Evolutionary conservation across 306 rosid genomes (phyloP), one percentile per base, ranked within the genome.

Genomic region (Medicago truncatula): DNA sequence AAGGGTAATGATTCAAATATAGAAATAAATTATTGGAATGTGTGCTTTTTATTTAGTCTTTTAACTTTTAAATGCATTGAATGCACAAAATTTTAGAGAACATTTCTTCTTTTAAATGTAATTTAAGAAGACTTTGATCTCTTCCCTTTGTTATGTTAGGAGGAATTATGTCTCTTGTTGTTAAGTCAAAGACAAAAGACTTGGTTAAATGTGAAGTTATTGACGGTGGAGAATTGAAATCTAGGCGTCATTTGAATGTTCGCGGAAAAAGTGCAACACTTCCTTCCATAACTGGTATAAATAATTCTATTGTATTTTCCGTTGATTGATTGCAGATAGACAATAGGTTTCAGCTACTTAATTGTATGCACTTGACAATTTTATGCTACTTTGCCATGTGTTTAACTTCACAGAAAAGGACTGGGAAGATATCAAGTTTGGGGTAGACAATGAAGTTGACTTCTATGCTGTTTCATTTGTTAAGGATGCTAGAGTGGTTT

Each of bases 381-480:
- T 71, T 71, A 67, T 76, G 46, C 63, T 57, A 39, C 50, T 36
- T 75, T 74, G 34, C 70, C 41, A 38, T 38, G 36, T 79, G 50
- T 49, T 67, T 82, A 46, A 68, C 41, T 79, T 20, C 73, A 68
- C 89, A 95, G 97, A 92, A 50, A 95, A 92, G 77, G 98, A 95
- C 66, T 95, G 98, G 98, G 98, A 92, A 76, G 98, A 95, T 89
- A 95, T 95, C 85, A 92, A 90, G 82, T 95, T 95, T 77, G 97
- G 98, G 76, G 97, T 95, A 73, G 97, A 95, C 82, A 95, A 92
- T 81, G 87, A 85, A 85, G 97, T 95, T 62, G 98, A 95, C 81
- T 95, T 90, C 79, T 95, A 90, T 81, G 98, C 98, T 61, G 92
- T 95, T 80, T 95, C 98, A 64, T 95, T 95, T 72, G 98, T 95